These are phyloP conservation scores for Fusarium xylarioides DNA, from an alignment of 2,329 filamentous ascomycete genomes.

Conservation along the genomic window DNA sequence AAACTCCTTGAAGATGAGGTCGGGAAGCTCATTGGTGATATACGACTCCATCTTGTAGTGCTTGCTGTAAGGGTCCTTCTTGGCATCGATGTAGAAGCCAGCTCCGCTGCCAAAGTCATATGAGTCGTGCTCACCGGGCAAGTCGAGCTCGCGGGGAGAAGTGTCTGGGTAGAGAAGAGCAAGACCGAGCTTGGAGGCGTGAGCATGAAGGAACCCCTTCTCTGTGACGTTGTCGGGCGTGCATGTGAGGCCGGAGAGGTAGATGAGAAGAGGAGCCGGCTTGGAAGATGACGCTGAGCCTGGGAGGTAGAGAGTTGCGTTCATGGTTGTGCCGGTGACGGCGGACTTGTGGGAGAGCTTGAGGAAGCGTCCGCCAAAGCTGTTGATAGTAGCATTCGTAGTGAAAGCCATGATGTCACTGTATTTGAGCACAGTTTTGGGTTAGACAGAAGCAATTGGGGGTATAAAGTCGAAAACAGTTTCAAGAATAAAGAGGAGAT, in stretches of 20 bases:
- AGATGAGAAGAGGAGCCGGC: conserved; percentile 84
- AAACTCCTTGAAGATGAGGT: conserved; percentile 76
- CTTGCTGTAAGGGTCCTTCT: conserved; percentile 73
- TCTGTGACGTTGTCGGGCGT: conserved; percentile 86
- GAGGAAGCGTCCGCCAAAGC: conserved; percentile 92
- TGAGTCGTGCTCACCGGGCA: conserved; percentile 84
- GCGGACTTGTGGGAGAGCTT: conserved; percentile 89
- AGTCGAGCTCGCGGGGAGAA: conserved; percentile 82
- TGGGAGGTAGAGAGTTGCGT: conserved; percentile 90
- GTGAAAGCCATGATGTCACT: conserved; percentile 78
- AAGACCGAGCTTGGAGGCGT: conserved; percentile 81
- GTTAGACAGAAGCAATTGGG: not conserved
- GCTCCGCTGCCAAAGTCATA: conserved; percentile 95
- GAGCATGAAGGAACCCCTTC: conserved; percentile 90
- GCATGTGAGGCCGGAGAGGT: conserved; percentile 93
- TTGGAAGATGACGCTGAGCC: conserved; percentile 66
- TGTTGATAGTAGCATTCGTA: conserved; percentile 87
- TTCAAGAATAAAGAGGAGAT: not conserved
- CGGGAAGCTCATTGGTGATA: conserved; percentile 86
- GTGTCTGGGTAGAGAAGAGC: conserved; percentile 97
- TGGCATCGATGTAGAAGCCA: conserved; percentile 94
- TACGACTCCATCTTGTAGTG: conserved; percentile 97
- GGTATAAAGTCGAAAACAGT: not conserved
- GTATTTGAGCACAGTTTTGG: not conserved
- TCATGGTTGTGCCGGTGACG: conserved; percentile 87